Conservation (phyloP, 108 stramenopile genomes). For the Cyclotella distinguenda region DNA sequence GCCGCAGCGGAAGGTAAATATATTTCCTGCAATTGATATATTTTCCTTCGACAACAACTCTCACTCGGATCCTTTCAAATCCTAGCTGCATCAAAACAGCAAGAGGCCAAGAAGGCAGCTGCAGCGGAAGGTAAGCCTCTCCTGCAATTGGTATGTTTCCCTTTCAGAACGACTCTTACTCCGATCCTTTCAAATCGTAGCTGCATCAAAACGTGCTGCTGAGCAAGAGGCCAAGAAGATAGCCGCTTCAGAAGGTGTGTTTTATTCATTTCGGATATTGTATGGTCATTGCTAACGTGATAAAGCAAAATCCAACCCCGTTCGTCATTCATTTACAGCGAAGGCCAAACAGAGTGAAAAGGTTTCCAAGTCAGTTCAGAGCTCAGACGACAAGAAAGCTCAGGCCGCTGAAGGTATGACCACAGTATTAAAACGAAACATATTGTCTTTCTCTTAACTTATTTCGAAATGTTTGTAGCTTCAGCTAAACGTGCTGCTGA, state of each 20-base stretch:
- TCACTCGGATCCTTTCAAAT: background rate
- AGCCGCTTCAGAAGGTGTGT: conserved; percentile 18
- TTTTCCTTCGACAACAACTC: background rate
- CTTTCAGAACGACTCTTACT: too few relatives aligned
- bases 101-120: conserved; percentile 13
- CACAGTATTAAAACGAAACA: too few relatives aligned
- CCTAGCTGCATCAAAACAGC: background rate
- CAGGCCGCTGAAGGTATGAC: too few relatives aligned
- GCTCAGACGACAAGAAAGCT: conserved; percentile 21
- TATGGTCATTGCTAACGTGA: too few relatives aligned
- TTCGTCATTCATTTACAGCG: background rate
- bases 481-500: too few relatives aligned
- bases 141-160: too few relatives aligned
- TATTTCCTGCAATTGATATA: background rate
- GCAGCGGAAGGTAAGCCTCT: conserved; percentile 6
- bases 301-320: background rate
- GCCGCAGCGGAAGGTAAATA: conserved; percentile 13
- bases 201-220: too few relatives aligned
- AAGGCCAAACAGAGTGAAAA: conserved; percentile 20
- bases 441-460: too few relatives aligned
- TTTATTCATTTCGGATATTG: background rate
- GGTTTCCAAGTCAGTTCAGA: background rate
- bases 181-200: too few relatives aligned
- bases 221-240: too few relatives aligned
- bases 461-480: too few relatives aligned